Conservation (phyloP, 1,284 basidiomycete genomes). For the Cryptococcus sp. region DNA sequence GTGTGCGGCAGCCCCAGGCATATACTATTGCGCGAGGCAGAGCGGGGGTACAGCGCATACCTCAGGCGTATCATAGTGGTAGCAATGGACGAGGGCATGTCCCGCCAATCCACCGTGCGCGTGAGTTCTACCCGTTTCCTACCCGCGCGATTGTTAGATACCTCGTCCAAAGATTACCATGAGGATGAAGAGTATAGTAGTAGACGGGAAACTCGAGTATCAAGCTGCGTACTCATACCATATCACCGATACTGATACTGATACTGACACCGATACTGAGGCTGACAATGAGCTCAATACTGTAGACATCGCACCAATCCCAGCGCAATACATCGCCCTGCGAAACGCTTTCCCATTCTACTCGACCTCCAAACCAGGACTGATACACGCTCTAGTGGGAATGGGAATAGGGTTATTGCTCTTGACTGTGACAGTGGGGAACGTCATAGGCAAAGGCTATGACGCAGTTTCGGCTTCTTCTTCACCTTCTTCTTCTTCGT, state of each 20-base stretch:
- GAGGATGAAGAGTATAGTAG: no score
- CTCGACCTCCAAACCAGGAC: background rate
- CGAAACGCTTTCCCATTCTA: constrained; percentile 16
- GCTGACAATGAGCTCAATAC: no score
- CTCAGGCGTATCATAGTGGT: background rate
- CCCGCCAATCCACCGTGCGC: background rate
- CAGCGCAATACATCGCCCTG: background rate
- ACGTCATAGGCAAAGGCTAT: constrained; percentile 27
- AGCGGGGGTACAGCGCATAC: background rate
- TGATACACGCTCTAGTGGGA: background rate
- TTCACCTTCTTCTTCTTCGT: constrained; percentile 1
- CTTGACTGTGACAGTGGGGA: constrained; percentile 20
- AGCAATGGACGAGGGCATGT: background rate
- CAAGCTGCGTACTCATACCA: background rate
- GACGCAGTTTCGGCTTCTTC: constrained; percentile 15
- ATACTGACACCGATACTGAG: no score
- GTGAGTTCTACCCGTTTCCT: background rate
- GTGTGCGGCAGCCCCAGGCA: no score
- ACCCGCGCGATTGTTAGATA: no score
- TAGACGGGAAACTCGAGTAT: no score
- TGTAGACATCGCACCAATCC: background rate
- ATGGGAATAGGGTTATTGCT: constrained; percentile 10
- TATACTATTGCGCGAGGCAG: background rate
- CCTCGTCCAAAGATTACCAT: no score
- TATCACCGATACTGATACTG: background rate